Base-by-base conservation (phyloP, 1,139 yeast genomes). In the Yarrowia galli region DNA sequence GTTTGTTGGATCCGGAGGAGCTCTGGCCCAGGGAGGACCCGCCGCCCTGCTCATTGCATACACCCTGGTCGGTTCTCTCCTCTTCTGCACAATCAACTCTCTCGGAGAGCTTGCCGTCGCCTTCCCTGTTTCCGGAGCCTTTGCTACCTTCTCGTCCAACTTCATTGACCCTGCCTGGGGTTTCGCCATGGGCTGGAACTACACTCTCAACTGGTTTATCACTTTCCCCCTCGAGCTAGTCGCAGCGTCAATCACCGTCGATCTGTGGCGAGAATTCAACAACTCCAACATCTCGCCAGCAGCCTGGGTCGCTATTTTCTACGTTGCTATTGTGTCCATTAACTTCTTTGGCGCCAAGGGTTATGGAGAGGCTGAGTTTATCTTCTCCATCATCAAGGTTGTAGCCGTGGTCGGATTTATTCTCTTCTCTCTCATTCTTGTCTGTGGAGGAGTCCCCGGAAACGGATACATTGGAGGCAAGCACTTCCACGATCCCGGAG, bases 101-200 rank as follows among this genome's bases (percentile, higher is more conserved):
- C 85, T 92, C 68, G 96, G 97, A 71, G 97, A 92, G 78, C 77
- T 91, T 75, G 92, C 96, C 61, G 91, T 89, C 49, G 83, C 87
- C 16, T 90, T 88, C 78, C 93, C 96, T 51, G 87, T 91, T 58
- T 82, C 89, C 68, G 97, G 97, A 73, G 91, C 93, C 1, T 91
- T 89, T 78, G 84, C 89, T 56, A 85, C 89, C 68, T 90, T 87
- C 76, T 85, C 91, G 43, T 81, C 91, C 5, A 82, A 89, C 69
- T 88, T 90, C 72, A 80, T 91, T 51, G 96, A 90, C 73, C 83
- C 86, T 2, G 88, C 92, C 10, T 86, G 92, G 87, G 96, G 96
- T 12, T 91, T 91, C 76, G 89, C 96, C 36, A 86, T 89, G 76
- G 92, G 92, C 65, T 89, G 92, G 92, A 89, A 88, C 76, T 90